Evolutionary conservation across 2,329 filamentous ascomycete species (phyloP).

Genomic region (Endoconidiophora polonica): DNA sequence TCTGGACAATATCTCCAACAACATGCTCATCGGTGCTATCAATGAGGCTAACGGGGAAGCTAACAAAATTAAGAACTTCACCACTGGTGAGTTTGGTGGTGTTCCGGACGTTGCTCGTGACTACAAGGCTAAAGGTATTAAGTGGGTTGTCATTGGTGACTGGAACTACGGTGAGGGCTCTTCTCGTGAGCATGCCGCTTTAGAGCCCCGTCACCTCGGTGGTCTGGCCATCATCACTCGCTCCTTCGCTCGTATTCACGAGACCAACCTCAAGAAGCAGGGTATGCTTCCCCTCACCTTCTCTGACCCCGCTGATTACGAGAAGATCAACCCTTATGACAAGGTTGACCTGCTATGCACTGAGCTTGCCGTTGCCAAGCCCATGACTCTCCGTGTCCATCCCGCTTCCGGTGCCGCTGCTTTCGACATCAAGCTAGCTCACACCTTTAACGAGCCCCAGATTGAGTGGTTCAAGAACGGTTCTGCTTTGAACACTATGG

Average conservation of each 20-base stretch:
- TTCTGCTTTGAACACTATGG: conserved; percentile 96
- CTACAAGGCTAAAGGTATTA: conserved; percentile 93
- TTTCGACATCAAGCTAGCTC: conserved; percentile 70
- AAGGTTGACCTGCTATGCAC: conserved; percentile 80
- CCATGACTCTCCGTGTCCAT: conserved; percentile 80
- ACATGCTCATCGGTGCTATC: conserved; percentile 96
- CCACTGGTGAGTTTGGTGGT: conserved; percentile 66
- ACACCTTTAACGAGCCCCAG: conserved; percentile 97
- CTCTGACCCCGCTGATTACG: conserved; percentile 85
- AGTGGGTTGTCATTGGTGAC: conserved; percentile 96
- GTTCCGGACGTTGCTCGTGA: conserved; percentile 90
- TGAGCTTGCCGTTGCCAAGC: conserved; percentile 80
- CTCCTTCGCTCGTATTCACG: conserved; percentile 96
- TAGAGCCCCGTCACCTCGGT: conserved; percentile 93
- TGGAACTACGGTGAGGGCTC: conserved; percentile 99
- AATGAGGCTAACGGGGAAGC: conserved; percentile 92
- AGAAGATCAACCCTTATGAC: conserved; percentile 87
- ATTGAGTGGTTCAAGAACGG: conserved; percentile 99
- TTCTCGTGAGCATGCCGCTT: conserved; percentile 94
- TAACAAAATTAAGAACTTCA: conserved; percentile 91
- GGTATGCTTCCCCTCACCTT: conserved; percentile 99
- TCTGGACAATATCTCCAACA: conserved; percentile 99
- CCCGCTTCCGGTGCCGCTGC: conserved; percentile 60
- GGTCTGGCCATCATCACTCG: conserved; percentile 93
- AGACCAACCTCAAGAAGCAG: conserved; percentile 99